These are phyloP conservation scores for Solanum gracilifrons DNA, from an alignment of 257 asterid genomes.

Conservation along the genomic window DNA sequence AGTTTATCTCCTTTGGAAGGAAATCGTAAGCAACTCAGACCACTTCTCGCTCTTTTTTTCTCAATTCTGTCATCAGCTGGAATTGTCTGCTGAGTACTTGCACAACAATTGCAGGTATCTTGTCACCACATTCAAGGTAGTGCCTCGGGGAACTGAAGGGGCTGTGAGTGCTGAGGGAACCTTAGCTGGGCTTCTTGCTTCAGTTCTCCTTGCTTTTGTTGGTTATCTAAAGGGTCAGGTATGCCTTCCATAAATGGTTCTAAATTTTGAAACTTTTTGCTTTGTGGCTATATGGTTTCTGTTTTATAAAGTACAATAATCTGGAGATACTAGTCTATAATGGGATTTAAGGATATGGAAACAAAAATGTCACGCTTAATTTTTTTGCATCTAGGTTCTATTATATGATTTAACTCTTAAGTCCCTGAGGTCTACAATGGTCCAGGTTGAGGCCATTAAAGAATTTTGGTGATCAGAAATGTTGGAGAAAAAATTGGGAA, in stretches of 20 bases:
- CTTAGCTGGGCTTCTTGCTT: constrained; percentile 72
- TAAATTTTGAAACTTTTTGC: not conserved
- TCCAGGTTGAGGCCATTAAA: not conserved
- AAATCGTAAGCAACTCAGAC: not conserved
- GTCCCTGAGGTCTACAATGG: not conserved
- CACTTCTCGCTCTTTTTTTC: not conserved
- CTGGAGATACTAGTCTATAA: not conserved
- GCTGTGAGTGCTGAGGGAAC: constrained; percentile 96
- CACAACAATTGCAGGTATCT: constrained; percentile 44
- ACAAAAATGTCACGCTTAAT: not conserved
- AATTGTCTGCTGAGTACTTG: not conserved
- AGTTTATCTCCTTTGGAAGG: not conserved
- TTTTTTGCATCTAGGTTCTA: not conserved
- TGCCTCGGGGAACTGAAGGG: constrained; percentile 97
- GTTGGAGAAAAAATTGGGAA: not conserved
- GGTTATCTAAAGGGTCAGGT: constrained; percentile 62
- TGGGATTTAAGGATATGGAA: not conserved
- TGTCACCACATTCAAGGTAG: constrained; percentile 87
- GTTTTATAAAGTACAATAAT: not conserved
- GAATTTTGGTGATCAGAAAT: not conserved
- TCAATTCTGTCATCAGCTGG: not conserved
- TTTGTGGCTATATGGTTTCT: not conserved
- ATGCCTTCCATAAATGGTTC: not conserved
- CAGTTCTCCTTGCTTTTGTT: constrained; percentile 68
- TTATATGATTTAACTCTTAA: not conserved